These are phyloP conservation scores for Verbena officinalis DNA, from an alignment of 257 asterid genomes.

Conservation along the genomic window DNA sequence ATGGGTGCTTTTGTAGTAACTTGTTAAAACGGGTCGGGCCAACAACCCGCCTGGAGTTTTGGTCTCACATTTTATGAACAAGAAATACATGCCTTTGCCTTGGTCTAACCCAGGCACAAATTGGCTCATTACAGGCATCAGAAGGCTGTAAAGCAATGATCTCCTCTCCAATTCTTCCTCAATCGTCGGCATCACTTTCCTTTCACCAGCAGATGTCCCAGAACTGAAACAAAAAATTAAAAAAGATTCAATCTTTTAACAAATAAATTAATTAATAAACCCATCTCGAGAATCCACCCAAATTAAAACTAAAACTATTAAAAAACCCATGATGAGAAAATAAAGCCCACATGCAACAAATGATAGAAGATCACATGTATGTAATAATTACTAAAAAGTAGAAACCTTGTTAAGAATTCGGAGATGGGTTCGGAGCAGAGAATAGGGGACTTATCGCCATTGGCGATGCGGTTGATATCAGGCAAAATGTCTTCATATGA, in stretches of 20 bases:
- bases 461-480: constrained; percentile 48
- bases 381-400: neutral
- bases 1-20: constrained; percentile 73
- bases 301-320: too few relatives aligned
- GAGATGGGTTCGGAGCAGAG: constrained; percentile 30
- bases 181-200: constrained; percentile 79
- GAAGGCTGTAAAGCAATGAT: constrained; percentile 62
- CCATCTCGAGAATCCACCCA: too few relatives aligned
- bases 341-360: too few relatives aligned
- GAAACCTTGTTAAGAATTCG: constrained; percentile 32
- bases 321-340: too few relatives aligned
- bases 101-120: constrained; percentile 58
- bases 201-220: constrained; percentile 77
- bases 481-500: constrained; percentile 61
- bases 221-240: constrained; percentile 39
- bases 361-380: neutral
- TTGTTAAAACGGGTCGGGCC: constrained; percentile 78
- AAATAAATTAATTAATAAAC: too few relatives aligned
- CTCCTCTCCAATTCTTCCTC: constrained; percentile 66
- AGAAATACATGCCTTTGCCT: constrained; percentile 82
- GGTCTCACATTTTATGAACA: constrained; percentile 69
- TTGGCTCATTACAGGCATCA: constrained; percentile 81
- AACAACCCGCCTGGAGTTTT: constrained; percentile 70
- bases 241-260: too few relatives aligned
- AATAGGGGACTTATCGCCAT: constrained; percentile 27